Conservation (phyloP, 805 yeast species). For the Candida germanica region DNA sequence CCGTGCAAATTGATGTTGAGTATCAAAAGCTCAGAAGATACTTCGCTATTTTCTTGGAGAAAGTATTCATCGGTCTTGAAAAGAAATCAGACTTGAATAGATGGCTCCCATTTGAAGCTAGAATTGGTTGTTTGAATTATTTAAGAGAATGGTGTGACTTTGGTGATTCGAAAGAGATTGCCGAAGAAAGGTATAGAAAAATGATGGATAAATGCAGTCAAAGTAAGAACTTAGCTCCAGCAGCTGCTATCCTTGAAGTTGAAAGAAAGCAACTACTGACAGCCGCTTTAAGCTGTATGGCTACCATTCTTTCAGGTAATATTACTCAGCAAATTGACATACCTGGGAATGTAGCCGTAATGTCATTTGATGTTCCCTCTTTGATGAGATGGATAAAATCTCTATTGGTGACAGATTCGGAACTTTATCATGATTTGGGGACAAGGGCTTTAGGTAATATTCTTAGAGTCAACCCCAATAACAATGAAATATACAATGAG, state of each 20-base stretch:
- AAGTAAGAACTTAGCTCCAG: conserved; percentile 42
- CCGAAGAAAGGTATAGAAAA: conserved; percentile 61
- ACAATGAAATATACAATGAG: conserved; percentile 50
- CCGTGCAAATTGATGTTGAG: conserved; percentile 61
- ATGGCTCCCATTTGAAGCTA: conserved; percentile 83
- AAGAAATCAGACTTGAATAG: conserved; percentile 36
- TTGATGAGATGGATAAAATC: conserved; percentile 80
- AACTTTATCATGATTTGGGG: conserved; percentile 60
- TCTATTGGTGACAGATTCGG: conserved; percentile 57
- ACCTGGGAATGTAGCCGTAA: conserved; percentile 46
- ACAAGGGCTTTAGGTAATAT: conserved; percentile 68
- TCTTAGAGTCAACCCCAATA: conserved; percentile 55
- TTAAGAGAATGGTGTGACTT: conserved; percentile 94
- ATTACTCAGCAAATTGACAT: conserved; percentile 49
- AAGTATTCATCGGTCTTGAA: conserved; percentile 57
- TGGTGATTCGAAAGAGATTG: conserved; percentile 60
- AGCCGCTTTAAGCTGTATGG: conserved; percentile 80
- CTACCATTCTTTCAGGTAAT: conserved; percentile 73
- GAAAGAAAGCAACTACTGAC: conserved; percentile 68
- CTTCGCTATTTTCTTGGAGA: conserved; percentile 79
- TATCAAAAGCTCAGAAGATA: conserved; percentile 77
- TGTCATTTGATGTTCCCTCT: conserved; percentile 69
- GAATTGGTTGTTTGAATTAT: conserved; percentile 77
- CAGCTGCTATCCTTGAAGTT: conserved; percentile 75
- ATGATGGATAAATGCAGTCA: conserved; percentile 48